phyloP scores from a whole-genome alignment of 164 flowering plant species.

The grape (Vitis vinifera) region DNA sequence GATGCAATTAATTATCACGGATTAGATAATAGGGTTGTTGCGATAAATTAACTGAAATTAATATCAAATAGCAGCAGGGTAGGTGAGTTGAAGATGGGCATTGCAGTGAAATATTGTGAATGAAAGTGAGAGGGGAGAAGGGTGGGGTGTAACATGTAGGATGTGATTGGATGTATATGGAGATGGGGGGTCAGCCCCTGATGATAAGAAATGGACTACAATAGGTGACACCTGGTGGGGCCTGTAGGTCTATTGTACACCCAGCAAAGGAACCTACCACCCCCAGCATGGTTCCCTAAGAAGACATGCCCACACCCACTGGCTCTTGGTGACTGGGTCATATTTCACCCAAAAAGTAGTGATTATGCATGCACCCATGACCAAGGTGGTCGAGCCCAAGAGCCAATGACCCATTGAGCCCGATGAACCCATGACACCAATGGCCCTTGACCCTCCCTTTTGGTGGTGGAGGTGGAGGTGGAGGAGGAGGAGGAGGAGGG shows the following conservation, averaged over 20 bases:
- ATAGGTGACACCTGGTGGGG: constrained; percentile 14
- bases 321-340: constrained; percentile 2
- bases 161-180: constrained; percentile 4
- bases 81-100: too few species aligned
- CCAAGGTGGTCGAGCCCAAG: neutral
- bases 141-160: neutral
- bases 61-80: too few species aligned
- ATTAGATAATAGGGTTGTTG: too few species aligned
- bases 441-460: too few species aligned
- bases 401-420: too few species aligned
- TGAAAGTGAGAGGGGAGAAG: too few species aligned
- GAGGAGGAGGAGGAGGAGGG: neutral
- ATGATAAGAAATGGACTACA: constrained; percentile 14
- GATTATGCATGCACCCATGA: neutral
- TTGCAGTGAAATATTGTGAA: too few species aligned
- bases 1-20: too few species aligned
- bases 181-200: neutral
- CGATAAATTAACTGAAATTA: too few species aligned
- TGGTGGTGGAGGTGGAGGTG: neutral
- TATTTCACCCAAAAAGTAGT: too few species aligned
- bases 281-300: neutral
- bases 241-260: constrained; percentile 10
- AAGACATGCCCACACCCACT: neutral
- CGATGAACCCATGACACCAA: too few species aligned
- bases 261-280: constrained; percentile 12